Base-by-base conservation (phyloP, 2,329 filamentous ascomycete genomes). In the Hypoxylon sp. region DNA sequence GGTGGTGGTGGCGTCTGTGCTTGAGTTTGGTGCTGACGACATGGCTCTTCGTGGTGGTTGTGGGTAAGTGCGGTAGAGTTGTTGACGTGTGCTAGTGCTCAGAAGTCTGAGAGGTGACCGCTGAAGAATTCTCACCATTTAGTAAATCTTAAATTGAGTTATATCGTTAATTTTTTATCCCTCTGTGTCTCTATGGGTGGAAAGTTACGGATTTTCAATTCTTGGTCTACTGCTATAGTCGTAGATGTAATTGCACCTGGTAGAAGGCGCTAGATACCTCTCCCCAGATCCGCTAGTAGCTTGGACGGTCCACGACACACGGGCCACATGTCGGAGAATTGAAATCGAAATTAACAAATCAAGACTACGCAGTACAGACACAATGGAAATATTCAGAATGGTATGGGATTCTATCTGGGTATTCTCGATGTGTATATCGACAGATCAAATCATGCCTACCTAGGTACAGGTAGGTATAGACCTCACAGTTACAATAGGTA, bases 231-330 rank as follows among this genome's bases (percentile, higher is more conserved):
- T 30, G 28, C 28, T 30, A 30, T 17, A 13, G 36, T 10, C 9
- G 28, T 36, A 11, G 43, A 30, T 43, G 32, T 25, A 32, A 23
- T 58, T 53, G 28, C 28, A 30, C 14, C 55, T 28, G 23, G 25
- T 50, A 41, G 25, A 69, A 67, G 53, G 66, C 56, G 30, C 63
- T 69, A 69, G 66, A 66, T 43, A 63, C 50, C 28, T 69, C 66
- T 59, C 63, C 60, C 19, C 51, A 52, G 43, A 45, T 45, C 51
- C 50, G 38, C 46, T 43, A 32, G 41, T 21, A 32, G 34, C 45
- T 51, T 51, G 51, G 43, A 36, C 50, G 11, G 45, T 36, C 43
- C 30, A 11, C n/a, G 43, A 48, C 56, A 57, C 63, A 69, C 53
- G 59, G 50, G 48, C 66, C 66, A 69, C 66, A 25, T 65, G 34